Percentiles rank a stretch among this genome's conserved stretches.
These are phyloP conservation scores for Clarireedia hainanense DNA, from an alignment of 2,329 filamentous ascomycete genomes.

Conservation along the genomic window DNA sequence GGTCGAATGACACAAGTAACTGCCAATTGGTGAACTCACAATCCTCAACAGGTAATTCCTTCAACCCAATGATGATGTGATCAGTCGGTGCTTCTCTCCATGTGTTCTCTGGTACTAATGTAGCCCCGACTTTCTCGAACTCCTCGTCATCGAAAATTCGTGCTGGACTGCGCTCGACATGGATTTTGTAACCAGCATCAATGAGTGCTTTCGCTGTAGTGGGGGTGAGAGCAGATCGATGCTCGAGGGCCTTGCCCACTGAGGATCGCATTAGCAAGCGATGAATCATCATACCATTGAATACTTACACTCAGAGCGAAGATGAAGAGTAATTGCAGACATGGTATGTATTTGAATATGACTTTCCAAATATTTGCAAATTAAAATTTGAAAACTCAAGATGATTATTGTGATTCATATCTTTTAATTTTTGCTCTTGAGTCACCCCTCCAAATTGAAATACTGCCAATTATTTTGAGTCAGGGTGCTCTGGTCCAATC, in stretches of 20 bases:
- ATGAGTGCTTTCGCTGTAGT: constrained; percentile 51
- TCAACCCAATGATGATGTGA: constrained; percentile 67
- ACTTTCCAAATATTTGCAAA: constrained; percentile 10
- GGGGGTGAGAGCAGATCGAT: constrained; percentile 32
- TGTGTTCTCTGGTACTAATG: constrained; percentile 55
- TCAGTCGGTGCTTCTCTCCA: constrained; percentile 62
- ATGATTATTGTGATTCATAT: not conserved
- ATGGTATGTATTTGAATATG: constrained; percentile 21
- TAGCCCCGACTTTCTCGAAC: constrained; percentile 55
- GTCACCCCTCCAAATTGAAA: not conserved
- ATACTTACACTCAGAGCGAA: constrained; percentile 34
- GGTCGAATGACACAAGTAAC: not conserved
- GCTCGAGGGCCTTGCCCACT: constrained; percentile 35
- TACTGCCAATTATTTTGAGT: no score
- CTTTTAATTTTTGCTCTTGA: not conserved
- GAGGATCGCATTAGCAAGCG: constrained; percentile 22
- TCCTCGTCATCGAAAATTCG: constrained; percentile 58
- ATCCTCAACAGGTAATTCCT: constrained; percentile 68
- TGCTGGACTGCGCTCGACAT: constrained; percentile 59
- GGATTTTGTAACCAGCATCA: constrained; percentile 60
- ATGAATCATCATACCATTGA: constrained; percentile 15
- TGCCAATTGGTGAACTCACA: constrained; percentile 33
- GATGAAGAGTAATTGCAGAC: constrained; percentile 31
- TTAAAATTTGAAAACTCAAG: not conserved
- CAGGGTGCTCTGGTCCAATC: not conserved